A percentile compares a stretch with the other conserved stretches of the same genome.
These are phyloP conservation scores for Atractiella rhizophila DNA, from an alignment of 768 basidiomycete genomes.

Conservation along the genomic window DNA sequence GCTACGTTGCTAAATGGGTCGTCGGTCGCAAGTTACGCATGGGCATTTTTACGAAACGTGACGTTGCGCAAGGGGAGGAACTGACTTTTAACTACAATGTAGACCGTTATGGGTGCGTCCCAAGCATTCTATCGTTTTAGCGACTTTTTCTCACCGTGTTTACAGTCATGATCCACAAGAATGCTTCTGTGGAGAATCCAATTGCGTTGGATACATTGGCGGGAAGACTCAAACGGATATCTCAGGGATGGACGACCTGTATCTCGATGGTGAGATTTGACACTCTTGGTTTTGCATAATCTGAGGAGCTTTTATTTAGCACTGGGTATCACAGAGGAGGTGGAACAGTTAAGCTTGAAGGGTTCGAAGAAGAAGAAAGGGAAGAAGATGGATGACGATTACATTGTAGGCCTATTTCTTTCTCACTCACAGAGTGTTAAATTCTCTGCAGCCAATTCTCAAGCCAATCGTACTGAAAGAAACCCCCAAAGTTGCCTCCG, in stretches of 20 bases:
- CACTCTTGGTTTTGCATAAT: neutral
- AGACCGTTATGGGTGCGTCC: conserved; percentile 77
- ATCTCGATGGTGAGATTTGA: conserved; percentile 47
- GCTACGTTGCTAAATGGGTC: conserved; percentile 95
- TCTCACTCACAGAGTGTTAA: neutral
- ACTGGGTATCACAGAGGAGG: conserved; percentile 78
- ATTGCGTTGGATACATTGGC: conserved; percentile 85
- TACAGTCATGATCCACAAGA: conserved; percentile 70
- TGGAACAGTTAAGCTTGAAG: conserved; percentile 55
- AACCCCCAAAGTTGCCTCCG: conserved; percentile 72
- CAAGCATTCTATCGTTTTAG: neutral
- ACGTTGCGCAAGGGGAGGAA: conserved; percentile 15
- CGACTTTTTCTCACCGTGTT: neutral
- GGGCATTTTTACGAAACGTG: conserved; percentile 86
- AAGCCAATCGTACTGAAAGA: conserved; percentile 52
- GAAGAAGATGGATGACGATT: conserved; percentile 85
- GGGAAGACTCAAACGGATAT: conserved; percentile 97
- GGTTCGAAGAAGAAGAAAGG: conserved; percentile 70
- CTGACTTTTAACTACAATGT: conserved; percentile 96
- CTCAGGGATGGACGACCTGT: conserved; percentile 76
- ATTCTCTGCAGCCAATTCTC: conserved; percentile 30
- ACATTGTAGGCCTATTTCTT: conserved; percentile 32
- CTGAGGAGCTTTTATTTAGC: conserved; percentile 28
- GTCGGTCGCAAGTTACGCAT: conserved; percentile 68
- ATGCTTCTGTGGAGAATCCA: conserved; percentile 84